These are phyloP conservation scores for Inga oerstediana DNA, from an alignment of 306 rosid genomes.

Conservation along the genomic window DNA sequence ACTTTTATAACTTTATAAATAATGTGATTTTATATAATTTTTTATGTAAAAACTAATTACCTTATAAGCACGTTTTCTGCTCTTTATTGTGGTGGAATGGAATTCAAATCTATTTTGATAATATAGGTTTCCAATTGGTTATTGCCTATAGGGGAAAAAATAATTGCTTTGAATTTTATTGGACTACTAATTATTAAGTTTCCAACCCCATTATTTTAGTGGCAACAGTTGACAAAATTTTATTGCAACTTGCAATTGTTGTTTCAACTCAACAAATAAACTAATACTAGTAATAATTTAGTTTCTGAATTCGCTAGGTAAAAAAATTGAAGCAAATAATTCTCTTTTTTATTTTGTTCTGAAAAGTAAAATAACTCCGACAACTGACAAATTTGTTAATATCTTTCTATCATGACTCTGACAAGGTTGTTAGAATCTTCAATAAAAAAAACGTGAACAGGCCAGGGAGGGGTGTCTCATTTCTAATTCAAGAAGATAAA, in stretches of 20 bases:
- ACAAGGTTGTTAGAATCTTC: not conserved
- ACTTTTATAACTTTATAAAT: not conserved
- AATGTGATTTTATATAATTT: not conserved
- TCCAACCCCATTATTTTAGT: not conserved
- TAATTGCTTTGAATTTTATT: not conserved
- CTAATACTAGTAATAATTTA: not conserved
- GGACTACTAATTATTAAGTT: not conserved
- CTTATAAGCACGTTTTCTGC: not conserved
- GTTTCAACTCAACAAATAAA: not conserved
- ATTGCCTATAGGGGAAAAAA: not conserved
- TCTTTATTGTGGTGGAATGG: not conserved
- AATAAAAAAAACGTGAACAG: slow-evolving; percentile 6
- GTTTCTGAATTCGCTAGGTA: not conserved
- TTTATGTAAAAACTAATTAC: not conserved
- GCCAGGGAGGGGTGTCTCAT: slow-evolving; percentile 56
- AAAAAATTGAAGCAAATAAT: too few relatives aligned
- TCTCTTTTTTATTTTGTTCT: too few relatives aligned
- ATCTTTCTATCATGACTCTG: not conserved
- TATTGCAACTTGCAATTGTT: not conserved
- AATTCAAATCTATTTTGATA: not conserved
- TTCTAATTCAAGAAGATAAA: slow-evolving; percentile 60
- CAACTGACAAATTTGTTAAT: not conserved
- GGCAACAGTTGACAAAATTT: not conserved
- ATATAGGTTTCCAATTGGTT: not conserved
- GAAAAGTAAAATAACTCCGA: too few relatives aligned